Evolutionary conservation across 495 filamentous ascomycete species (phyloP).

Genomic region (Lasiosphaeris hirsuta): DNA sequence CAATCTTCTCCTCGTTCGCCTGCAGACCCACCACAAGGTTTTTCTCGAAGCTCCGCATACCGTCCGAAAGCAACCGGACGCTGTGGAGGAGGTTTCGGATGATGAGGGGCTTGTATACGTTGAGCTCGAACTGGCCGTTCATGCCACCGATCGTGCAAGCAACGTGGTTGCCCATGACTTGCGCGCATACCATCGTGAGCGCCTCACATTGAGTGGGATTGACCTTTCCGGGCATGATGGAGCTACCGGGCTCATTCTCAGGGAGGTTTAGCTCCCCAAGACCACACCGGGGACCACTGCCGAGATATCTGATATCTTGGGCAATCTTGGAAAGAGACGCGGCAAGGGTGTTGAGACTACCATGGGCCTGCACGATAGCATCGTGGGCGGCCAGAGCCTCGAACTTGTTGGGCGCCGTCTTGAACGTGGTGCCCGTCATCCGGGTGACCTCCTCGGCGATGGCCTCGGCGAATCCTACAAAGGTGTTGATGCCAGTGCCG

Average conservation of each 20-base stretch:
- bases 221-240: constrained; percentile 99
- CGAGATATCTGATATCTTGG: constrained; percentile 95
- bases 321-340: constrained; percentile 95
- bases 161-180: constrained; percentile 96
- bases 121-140: constrained; percentile 98
- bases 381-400: constrained; percentile 98
- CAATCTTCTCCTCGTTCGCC: constrained; percentile 90
- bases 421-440: constrained; percentile 89
- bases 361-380: constrained; percentile 88
- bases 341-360: constrained; percentile 90
- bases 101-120: constrained; percentile 97
- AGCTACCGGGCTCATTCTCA: constrained; percentile 95
- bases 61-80: constrained; percentile 78
- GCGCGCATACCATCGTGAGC: constrained; percentile 93
- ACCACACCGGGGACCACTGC: constrained; percentile 92
- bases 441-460: constrained; percentile 86
- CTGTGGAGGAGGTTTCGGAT: constrained; percentile 95
- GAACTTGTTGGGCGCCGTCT: constrained; percentile 98
- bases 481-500: constrained; percentile 96
- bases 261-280: constrained; percentile 88
- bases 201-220: constrained; percentile 99
- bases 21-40: constrained; percentile 85
- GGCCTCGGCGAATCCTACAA: constrained; percentile 88
- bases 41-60: constrained; percentile 91
- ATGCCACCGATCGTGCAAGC: constrained; percentile 89